These are phyloP conservation scores for Suillus americanus DNA, from an alignment of 768 basidiomycete species.

Conservation along the genomic window DNA sequence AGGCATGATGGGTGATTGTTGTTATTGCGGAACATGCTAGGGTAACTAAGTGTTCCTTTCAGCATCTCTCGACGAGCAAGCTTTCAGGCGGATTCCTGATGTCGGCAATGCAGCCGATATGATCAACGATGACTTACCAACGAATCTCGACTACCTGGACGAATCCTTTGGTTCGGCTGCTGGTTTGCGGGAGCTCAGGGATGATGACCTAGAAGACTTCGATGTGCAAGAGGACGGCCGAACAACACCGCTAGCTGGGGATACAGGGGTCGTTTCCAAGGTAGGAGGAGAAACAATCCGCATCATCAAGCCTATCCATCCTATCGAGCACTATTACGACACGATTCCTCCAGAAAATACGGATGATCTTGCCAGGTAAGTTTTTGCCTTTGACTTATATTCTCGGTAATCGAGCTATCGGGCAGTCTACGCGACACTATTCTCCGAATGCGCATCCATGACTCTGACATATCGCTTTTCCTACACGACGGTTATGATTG, in stretches of 20 bases:
- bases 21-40: background rate
- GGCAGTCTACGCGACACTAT: constrained; percentile 46
- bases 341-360: constrained; percentile 55
- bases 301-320: constrained; percentile 64
- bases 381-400: constrained; percentile 1
- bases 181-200: constrained; percentile 68
- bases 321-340: constrained; percentile 76
- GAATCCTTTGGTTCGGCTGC: constrained; percentile 77
- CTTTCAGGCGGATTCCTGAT: constrained; percentile 74
- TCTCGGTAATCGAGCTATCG: constrained; percentile 9
- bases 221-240: constrained; percentile 30
- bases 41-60: constrained; percentile 9
- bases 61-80: constrained; percentile 82
- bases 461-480: constrained; percentile 65
- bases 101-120: constrained; percentile 82
- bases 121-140: constrained; percentile 89
- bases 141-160: constrained; percentile 85
- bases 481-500: constrained; percentile 97
- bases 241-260: constrained; percentile 20
- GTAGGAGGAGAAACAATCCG: constrained; percentile 86
- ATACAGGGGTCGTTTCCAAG: constrained; percentile 51
- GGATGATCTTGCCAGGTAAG: constrained; percentile 49
- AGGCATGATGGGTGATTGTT: constrained; percentile 29
- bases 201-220: constrained; percentile 74
- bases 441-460: constrained; percentile 53